A percentile compares a stretch with the other conserved stretches of the same genome.
phyloP scores from a whole-genome alignment of 805 yeast species.

The Cyberlindnera samutprakarnensis region DNA sequence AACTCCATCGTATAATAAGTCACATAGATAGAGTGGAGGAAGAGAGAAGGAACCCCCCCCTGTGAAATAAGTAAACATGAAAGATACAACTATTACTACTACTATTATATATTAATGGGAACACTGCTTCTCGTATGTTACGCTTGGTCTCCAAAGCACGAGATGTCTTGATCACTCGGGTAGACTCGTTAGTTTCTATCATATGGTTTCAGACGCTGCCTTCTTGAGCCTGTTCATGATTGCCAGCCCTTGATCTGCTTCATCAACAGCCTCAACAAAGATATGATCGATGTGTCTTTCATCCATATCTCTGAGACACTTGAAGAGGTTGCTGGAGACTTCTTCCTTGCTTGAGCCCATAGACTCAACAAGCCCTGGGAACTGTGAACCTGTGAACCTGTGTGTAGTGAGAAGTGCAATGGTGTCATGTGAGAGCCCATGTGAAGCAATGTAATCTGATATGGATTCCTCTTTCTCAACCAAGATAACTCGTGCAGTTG shows the following conservation, averaged over 20 bases:
- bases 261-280: conserved; percentile 77
- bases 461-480: conserved; percentile 35
- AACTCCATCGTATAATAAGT: no score
- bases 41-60: no score
- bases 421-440: conserved; percentile 22
- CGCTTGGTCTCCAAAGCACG: no score
- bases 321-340: conserved; percentile 71
- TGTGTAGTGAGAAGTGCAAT: conserved; percentile 47
- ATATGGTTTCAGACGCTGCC: conserved; percentile 58
- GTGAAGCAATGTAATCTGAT: conserved; percentile 22
- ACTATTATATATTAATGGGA: no score
- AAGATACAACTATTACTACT: not conserved
- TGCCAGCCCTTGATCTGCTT: conserved; percentile 79
- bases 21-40: no score
- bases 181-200: conserved; percentile 2
- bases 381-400: conserved; percentile 13
- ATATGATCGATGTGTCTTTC: conserved; percentile 55
- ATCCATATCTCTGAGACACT: conserved; percentile 69
- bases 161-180: no score
- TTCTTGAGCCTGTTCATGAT: conserved; percentile 86
- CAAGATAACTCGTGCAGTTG: conserved; percentile 73
- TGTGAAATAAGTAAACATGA: not conserved
- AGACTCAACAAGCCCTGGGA: conserved; percentile 20
- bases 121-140: no score
- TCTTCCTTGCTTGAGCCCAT: conserved; percentile 42